A percentile compares a stretch with the other conserved stretches of the same genome.
Conservation (phyloP, 495 filamentous ascomycete species). For the Bathelium albidoporum region DNA sequence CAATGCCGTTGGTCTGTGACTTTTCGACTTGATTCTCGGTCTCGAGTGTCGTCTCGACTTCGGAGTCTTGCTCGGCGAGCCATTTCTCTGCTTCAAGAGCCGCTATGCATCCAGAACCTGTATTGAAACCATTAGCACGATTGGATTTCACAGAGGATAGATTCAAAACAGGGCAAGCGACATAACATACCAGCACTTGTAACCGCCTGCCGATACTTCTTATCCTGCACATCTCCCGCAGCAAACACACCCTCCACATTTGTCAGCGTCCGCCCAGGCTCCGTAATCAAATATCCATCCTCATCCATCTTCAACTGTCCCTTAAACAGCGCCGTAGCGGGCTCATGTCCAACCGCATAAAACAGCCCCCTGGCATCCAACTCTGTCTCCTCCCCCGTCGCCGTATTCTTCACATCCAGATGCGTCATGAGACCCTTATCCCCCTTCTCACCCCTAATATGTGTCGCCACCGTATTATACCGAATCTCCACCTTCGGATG, state of each 20-base stretch:
- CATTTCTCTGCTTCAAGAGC: slow-evolving; percentile 92
- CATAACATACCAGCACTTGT: slow-evolving; percentile 70
- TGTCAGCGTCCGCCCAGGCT: slow-evolving; percentile 79
- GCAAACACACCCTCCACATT: slow-evolving; percentile 90
- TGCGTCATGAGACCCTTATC: slow-evolving; percentile 69
- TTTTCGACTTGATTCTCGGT: slow-evolving; percentile 33
- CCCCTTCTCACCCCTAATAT: slow-evolving; percentile 75
- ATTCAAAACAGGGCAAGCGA: not conserved
- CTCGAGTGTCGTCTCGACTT: slow-evolving; percentile 30
- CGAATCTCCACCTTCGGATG: slow-evolving; percentile 83
- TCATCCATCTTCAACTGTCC: slow-evolving; percentile 75
- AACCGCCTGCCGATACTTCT: slow-evolving; percentile 94
- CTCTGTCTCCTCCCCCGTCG: slow-evolving; percentile 64
- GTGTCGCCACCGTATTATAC: slow-evolving; percentile 70
- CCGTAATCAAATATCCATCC: slow-evolving; percentile 82
- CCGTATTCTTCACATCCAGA: slow-evolving; percentile 68
- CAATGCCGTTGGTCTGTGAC: slow-evolving; percentile 37
- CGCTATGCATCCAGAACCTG: slow-evolving; percentile 87
- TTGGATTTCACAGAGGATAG: slow-evolving; percentile 1
- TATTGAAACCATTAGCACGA: slow-evolving; percentile 27
- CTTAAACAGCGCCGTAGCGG: slow-evolving; percentile 78
- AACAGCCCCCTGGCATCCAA: slow-evolving; percentile 88
- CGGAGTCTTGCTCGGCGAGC: slow-evolving; percentile 60
- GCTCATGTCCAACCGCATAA: slow-evolving; percentile 96
- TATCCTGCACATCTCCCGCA: slow-evolving; percentile 96